Base-by-base conservation (phyloP, 306 rosid species). In the Castanospermum australe region DNA sequence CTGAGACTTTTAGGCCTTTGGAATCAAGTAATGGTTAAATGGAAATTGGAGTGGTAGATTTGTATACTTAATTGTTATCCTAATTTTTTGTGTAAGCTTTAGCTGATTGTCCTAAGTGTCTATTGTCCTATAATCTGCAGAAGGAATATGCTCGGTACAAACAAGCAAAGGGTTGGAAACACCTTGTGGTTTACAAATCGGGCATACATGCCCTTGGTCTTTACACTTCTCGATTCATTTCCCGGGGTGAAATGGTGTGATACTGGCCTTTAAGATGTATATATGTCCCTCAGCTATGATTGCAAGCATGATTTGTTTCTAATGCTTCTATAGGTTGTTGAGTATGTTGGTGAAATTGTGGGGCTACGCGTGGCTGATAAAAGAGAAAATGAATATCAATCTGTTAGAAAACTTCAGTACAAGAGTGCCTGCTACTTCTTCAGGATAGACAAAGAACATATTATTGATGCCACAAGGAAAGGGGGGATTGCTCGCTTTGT, bases 401-500 rank as follows among this genome's bases (percentile, higher is more conserved):
- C 88, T 14, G 93, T 89, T 25, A 87, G 84, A 79, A 91, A 87
- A 65, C 87, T 89, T 75, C 96, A 82, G 83, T 89, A 91, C 85
- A 91, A 89, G 81, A 89, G 91, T 59, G 96, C 90, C 8, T 91
- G 96, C 89, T 91, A 91, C 84, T 91, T 91, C 80, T 91, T 91
- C 87, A 84, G 84, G 83, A 89, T 91, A 71, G 91, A 91, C 82
- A 86, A 80, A 78, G 96, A 89, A 56, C 88, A 91, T 73, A 86
- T 91, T 67, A 87, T 91, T 75, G 96, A 91, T 82, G 96, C 96
- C 67, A 91, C 96, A 9, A 60, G 86, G 86, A 89, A 87, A 81
- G 96, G 93, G 47, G 96, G 96, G 44, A 86, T 91, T 67, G 93
- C 91, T 55, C 96, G 96, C 79, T 91, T 89, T 81, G 91, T 91